phyloP scores from a whole-genome alignment of 2,329 filamentous ascomycete genomes.

The Corinectria fuckeliana region DNA sequence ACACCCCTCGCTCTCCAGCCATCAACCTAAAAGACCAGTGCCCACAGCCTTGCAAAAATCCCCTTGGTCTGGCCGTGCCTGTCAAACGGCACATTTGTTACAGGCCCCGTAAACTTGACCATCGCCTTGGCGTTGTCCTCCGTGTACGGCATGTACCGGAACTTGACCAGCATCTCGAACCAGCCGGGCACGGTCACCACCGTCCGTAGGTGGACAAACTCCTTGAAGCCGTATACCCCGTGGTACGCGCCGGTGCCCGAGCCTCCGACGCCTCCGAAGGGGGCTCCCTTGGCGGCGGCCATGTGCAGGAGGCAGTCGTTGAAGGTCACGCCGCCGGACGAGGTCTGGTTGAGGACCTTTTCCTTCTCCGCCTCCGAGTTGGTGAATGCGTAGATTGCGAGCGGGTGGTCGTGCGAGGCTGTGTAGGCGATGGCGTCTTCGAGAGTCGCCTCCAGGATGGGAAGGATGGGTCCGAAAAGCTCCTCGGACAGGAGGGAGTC shows the following conservation, averaged over 20 bases:
- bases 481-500: constrained; percentile 3
- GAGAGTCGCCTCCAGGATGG: constrained; percentile 45
- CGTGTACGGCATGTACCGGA: constrained; percentile 32
- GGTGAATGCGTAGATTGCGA: constrained; percentile 52
- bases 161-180: constrained; percentile 24
- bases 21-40: background rate
- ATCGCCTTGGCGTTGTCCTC: constrained; percentile 22
- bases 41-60: background rate
- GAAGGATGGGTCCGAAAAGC: constrained; percentile 50
- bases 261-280: constrained; percentile 54
- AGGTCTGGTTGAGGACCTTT: constrained; percentile 38
- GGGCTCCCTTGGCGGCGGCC: constrained; percentile 41
- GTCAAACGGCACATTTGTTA: background rate
- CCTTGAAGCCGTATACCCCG: constrained; percentile 48
- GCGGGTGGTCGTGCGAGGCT: constrained; percentile 40
- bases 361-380: constrained; percentile 43
- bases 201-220: constrained; percentile 39
- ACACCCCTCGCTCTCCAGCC: background rate
- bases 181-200: constrained; percentile 21
- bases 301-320: constrained; percentile 51
- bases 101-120: background rate
- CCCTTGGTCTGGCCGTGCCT: background rate
- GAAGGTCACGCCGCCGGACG: constrained; percentile 53
- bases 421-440: constrained; percentile 42
- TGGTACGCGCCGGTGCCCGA: constrained; percentile 53